A percentile compares a stretch with the other conserved stretches of the same genome.
These are phyloP conservation scores for Gynandropsis gynandra DNA, from an alignment of 345 rosid genomes.

Conservation along the genomic window DNA sequence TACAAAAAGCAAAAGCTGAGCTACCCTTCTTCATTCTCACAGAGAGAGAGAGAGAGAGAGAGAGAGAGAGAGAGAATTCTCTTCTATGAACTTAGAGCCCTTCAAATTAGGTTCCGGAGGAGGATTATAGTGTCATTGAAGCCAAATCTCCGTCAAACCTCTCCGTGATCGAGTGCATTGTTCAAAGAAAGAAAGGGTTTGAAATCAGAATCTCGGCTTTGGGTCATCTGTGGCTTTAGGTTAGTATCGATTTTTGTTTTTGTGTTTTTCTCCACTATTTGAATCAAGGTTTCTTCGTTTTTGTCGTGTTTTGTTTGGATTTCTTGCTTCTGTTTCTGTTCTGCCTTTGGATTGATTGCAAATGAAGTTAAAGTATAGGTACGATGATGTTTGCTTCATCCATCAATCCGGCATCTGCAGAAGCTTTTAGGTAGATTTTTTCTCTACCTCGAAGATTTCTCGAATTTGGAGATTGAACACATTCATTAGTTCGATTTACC, in stretches of 20 bases:
- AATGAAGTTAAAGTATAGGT: background rate
- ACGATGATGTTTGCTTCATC: slow-evolving; percentile 12
- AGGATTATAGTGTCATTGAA: background rate
- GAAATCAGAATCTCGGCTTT: slow-evolving; percentile 7
- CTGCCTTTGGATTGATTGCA: slow-evolving; percentile 4
- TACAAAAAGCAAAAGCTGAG: slow-evolving; percentile 30
- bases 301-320: slow-evolving; percentile 25
- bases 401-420: background rate
- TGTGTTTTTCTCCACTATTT: background rate
- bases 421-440: slow-evolving; percentile 3
- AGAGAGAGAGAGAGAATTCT: slow-evolving; percentile 7
- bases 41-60: slow-evolving; percentile 17
- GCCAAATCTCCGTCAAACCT: slow-evolving; percentile 21
- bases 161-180: slow-evolving; percentile 18
- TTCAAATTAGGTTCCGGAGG: slow-evolving; percentile 4
- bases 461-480: slow-evolving; percentile 9
- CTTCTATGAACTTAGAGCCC: background rate
- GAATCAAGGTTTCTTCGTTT: background rate
- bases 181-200: slow-evolving; percentile 11
- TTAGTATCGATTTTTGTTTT: slow-evolving; percentile 5
- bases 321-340: background rate
- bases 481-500: slow-evolving; percentile 9
- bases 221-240: slow-evolving; percentile 9
- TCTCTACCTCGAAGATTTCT: slow-evolving; percentile 4
- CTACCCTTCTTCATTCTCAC: slow-evolving; percentile 15